Base-by-base conservation (phyloP, 2,329 filamentous ascomycete genomes). In the Colletotrichum tabaci region DNA sequence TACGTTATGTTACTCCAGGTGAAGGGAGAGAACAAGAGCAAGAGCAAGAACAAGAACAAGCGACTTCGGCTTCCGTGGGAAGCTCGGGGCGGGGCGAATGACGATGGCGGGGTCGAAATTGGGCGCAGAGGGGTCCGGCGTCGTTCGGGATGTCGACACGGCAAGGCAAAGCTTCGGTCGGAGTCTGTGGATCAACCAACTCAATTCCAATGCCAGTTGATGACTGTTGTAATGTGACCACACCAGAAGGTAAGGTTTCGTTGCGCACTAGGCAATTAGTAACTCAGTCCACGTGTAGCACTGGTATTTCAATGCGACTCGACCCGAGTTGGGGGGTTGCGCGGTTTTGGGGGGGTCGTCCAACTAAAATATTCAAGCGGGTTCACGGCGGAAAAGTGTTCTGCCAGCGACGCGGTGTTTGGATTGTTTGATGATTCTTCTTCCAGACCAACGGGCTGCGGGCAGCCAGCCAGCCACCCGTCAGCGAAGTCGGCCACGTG, bases 71-170 rank as follows among this genome's bases (percentile, higher is more conserved):
- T 42, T 23, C 26, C 49, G 52, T 42, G 35, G 68, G 46, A 46
- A 46, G 64, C 50, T 50, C 23, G 23, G 8, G 52, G 65, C 58
- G 69, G 65, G 65, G 69, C 58, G 30, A 46, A 60, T 64, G 69
- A 64, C 65, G 65, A 72, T 55, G 53, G 69, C 65, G 69, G 69
- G 69, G 69, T 72, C 47, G 23, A 35, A 44, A 53, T 61, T 56
- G 58, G 58, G 53, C 38, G 52, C 16, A 57, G 57, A 42, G 52
- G 67, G 67, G 38, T 21, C 44, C 40, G 42, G 58, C 21, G 50
- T 5, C 21, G 16, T 21, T 72, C 69, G 69, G 69, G 57, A 72
- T 57, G 15, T n/a, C 60, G 40, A 44, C 58, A 63, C 69, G 65
- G 69, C 69, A 72, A 63, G 23, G 30, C 30, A 30, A 30, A 30